A percentile compares a stretch with the other conserved stretches of the same genome.
phyloP scores from a whole-genome alignment of 2,329 filamentous ascomycete species.

The Laburnicola sp. region DNA sequence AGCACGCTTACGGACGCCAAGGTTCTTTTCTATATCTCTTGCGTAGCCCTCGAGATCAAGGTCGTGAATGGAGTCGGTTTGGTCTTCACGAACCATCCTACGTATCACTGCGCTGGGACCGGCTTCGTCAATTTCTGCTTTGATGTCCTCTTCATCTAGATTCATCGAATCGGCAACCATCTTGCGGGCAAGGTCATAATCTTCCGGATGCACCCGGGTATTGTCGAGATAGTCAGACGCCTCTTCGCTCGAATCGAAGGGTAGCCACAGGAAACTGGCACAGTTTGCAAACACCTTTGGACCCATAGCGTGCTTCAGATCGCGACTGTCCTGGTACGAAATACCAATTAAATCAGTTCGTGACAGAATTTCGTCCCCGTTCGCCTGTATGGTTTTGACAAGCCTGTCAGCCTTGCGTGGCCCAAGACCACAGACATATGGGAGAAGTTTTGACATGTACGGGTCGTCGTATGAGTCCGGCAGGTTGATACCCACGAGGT shows the following conservation, averaged over 20 bases:
- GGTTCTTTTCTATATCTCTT: constrained; percentile 88
- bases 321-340: constrained; percentile 65
- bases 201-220: constrained; percentile 95
- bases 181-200: constrained; percentile 96
- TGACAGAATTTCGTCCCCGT: constrained; percentile 81
- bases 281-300: constrained; percentile 95
- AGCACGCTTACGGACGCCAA: constrained; percentile 91
- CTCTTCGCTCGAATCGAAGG: constrained; percentile 79
- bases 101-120: constrained; percentile 88
- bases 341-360: constrained; percentile 88
- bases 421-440: constrained; percentile 88
- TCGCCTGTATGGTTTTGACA: constrained; percentile 87
- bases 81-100: constrained; percentile 91
- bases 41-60: constrained; percentile 96
- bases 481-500: constrained; percentile 91
- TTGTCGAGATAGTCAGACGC: constrained; percentile 92
- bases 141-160: constrained; percentile 96
- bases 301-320: constrained; percentile 61
- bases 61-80: constrained; percentile 94
- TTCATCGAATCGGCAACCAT: constrained; percentile 97
- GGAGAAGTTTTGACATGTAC: constrained; percentile 83
- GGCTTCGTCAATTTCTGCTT: constrained; percentile 88
- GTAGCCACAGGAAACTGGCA: constrained; percentile 90
- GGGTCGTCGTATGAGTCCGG: constrained; percentile 84
- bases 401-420: constrained; percentile 86